Conservation (phyloP, 371 early-diverging fungal genomes). For the Quaeritorhiza haematococci region DNA sequence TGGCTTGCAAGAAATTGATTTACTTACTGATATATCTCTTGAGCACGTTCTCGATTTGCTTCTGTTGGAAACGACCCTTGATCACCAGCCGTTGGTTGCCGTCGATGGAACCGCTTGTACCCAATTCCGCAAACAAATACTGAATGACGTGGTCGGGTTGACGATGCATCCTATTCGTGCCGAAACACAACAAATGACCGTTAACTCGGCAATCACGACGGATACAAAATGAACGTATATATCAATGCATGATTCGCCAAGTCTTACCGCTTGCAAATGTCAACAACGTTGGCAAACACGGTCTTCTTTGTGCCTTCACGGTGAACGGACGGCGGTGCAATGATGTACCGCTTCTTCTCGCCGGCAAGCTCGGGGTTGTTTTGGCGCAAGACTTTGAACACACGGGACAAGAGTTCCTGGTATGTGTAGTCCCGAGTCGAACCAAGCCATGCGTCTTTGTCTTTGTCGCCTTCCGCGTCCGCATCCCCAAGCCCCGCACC, state of each 20-base stretch:
- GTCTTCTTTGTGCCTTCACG: slow-evolving; percentile 96
- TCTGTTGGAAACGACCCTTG: slow-evolving; percentile 98
- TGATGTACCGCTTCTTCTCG: slow-evolving; percentile 87
- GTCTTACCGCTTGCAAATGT: slow-evolving; percentile 76
- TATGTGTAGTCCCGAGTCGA: slow-evolving; percentile 93
- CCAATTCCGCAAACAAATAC: slow-evolving; percentile 97
- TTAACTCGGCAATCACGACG: neutral
- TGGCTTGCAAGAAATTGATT: too few relatives aligned
- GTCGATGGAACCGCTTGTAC: slow-evolving; percentile 96
- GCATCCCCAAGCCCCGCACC: slow-evolving; percentile 9
- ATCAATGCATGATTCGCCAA: neutral
- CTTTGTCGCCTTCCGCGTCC: slow-evolving; percentile 14
- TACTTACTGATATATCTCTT: slow-evolving; percentile 89
- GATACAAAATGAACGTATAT: neutral
- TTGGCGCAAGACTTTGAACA: slow-evolving; percentile 85
- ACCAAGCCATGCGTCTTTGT: slow-evolving; percentile 79
- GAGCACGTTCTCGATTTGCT: slow-evolving; percentile 97
- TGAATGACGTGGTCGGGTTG: slow-evolving; percentile 95
- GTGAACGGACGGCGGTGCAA: slow-evolving; percentile 87
- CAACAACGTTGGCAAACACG: slow-evolving; percentile 90
- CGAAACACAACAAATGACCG: neutral
- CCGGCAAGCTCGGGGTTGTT: slow-evolving; percentile 93
- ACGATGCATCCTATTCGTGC: slow-evolving; percentile 81
- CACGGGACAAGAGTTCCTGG: slow-evolving; percentile 86
- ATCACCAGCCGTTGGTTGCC: slow-evolving; percentile 90